Evolutionary conservation across 2,329 filamentous ascomycete genomes (phyloP), one percentile per base, ranked within the genome.

Genomic region (Fusarium chuoi): DNA sequence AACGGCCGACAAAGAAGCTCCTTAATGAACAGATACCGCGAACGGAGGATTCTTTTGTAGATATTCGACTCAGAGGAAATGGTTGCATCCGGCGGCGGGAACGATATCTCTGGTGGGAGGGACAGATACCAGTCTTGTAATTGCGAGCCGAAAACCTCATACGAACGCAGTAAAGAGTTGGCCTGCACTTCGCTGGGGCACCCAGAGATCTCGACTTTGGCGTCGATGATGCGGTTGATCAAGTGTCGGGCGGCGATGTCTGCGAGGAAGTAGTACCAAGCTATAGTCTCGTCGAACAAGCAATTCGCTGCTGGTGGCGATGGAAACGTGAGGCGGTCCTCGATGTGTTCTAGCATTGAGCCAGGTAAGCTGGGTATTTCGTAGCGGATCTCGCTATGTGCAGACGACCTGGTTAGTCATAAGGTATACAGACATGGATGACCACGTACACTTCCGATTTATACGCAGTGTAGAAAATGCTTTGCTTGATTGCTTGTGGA

Each of bases 351-450:
- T 6, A 44, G 17, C 42, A 44, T 44, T 5, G 42, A 44, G 3
- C 42, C 42, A 18, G 42, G 42, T 5, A 44, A 24, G 10, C 42
- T 44, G 17, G 42, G 42, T 24, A 44, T 44, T 3, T 44, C 42
- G n/a, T 44, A 44, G 6, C 42, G 42, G 4, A 44, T 44, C 42
- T 44, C 42, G 10, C 42, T 44, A 44, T 24, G 5, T 24, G 6
- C n/a, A n/a, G 11, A 28, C 26, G 26, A 7, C 6, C 26, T 28
- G 17, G 10, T 44, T 24, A 44, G n/a, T 6, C 12, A 12, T 6
- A 7, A 17, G 3, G 13, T n/a, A 24, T 18, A 17, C n/a, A 13
- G 7, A 11, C 1, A 5, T 1, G 8, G 11, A 10, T 44, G 13
- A 15, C 4, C 6, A 18, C 42, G 6, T 44, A 44, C 42, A 44